Evolutionary conservation across 129 eudicot species (phyloP), one percentile per base, ranked within the genome.

Genomic region (Flaveria linearis): DNA sequence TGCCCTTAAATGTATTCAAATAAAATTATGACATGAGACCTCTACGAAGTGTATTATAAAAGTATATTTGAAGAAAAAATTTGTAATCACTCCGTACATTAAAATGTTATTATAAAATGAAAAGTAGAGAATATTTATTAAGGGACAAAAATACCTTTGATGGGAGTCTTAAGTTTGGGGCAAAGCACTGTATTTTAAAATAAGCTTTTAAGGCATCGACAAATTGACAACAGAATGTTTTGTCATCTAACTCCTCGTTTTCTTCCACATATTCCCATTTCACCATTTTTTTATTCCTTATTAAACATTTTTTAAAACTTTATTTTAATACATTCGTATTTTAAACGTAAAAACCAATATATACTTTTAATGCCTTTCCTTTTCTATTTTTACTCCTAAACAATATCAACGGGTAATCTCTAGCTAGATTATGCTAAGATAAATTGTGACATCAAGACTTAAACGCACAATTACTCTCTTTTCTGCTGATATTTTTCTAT

Each of bases 211-310:
- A 33, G 45, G 76, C 63, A 26, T 78, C 28, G 82, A 70, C 77
- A 78, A 78, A 47, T 78, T 78, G 82, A 78, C 83, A 80, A 80
- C 79, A 80, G 84, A 80, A 80, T 80, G 84, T 80, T 80, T 80
- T 80, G 84, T 73, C 84, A 73, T 80, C 43, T 80, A 80, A 73
- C 79, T 53, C 84, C 84, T 80, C 84, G 84, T 80, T 80, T 80
- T 80, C 79, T 73, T 74, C 79, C 71, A 80, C 43, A 80, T 73
- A 80, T 80, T 56, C 83, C 78, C 74, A 73, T 7, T 53, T 60
- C 36, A 71, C 50, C 49, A 68, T 10, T 56, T 57, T 17, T 51
- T 5, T 36, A 36, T 36, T 5, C 5, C 41, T 14, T 23, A 16
- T 41, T 42, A 42, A 41, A 30, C n/a, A 25, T 3, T 5, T 28